Evolutionary conservation across 164 flowering plant genomes (phyloP), one percentile per base, ranked within the genome.

Genomic region (Liquidambar formosana): DNA sequence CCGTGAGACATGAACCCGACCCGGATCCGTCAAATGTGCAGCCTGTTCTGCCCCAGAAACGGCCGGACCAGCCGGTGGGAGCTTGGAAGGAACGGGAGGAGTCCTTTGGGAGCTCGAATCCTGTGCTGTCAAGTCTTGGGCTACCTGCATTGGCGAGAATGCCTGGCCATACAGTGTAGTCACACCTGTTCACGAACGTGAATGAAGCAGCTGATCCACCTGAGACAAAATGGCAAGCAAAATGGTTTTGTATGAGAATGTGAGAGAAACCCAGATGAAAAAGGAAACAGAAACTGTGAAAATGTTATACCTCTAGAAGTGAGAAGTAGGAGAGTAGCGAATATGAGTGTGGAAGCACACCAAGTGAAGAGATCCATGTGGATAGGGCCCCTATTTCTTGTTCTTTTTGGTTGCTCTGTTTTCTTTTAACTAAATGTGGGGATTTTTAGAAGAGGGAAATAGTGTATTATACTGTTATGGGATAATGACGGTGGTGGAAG

Each of bases 131-230:
- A 12, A 90, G 84, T 1, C 27, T 49, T 9, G 89, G 84, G 64
- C 71, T 77, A 38, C 89, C 88, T 2, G 88, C 82, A 54, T 81
- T 81, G 5, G 91, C 76, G 14, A 86, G 81, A 56, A 88, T 81
- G 19, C 92, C 95, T 0, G 95, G 95, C 95, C 95, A 90, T 0
- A 88, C 88, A 0, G 89, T 84, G 87, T 75, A 78, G 15, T 71
- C 83, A 54, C 95, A 90, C 61, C 67, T 84, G 90, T 88, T 88
- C 19, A 77, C 70, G 65, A 90, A 84, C 13, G 88, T 87, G 69
- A 88, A 88, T 43, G 86, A 76, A 15, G 90, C 77, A 14, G 70
- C 81, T 2, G 54, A 68, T 15, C 63, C 84, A 76, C 78, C 89
- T 83, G 77, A 25, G 19, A 45, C 11, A 33, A 15, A n/a, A 49